Percentiles rank a stretch among this genome's conserved stretches.
These are phyloP conservation scores for Ceratocystiopsis sp. DNA, from an alignment of 2,329 filamentous ascomycete genomes.

Conservation along the genomic window DNA sequence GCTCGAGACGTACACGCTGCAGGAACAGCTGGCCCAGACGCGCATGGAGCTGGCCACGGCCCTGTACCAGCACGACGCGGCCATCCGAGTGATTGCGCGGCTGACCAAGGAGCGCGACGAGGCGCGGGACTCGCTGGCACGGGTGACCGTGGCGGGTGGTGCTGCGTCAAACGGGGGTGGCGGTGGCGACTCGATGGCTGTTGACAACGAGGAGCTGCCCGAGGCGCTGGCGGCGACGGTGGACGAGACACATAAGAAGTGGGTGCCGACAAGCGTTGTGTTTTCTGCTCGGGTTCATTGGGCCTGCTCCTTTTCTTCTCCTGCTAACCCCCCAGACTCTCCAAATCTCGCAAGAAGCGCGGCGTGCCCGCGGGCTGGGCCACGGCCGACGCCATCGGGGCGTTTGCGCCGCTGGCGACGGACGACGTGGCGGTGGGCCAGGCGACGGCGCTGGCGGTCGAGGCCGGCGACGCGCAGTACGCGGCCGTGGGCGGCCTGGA, in stretches of 20 bases:
- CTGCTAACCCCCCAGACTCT: conserved; percentile 39
- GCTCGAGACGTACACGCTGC: conserved; percentile 78
- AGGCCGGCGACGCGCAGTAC: conserved; percentile 32
- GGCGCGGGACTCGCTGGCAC: conserved; percentile 73
- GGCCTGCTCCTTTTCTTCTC: neutral
- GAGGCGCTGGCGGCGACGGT: conserved; percentile 55
- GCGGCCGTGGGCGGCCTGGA: conserved; percentile 61
- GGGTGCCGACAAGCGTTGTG: conserved; percentile 20
- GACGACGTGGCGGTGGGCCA: conserved; percentile 30
- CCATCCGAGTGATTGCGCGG: conserved; percentile 84
- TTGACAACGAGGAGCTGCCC: conserved; percentile 65
- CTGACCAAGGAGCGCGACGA: conserved; percentile 86
- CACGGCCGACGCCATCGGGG: conserved; percentile 49
- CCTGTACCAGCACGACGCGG: conserved; percentile 92
- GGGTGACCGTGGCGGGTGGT: conserved; percentile 50
- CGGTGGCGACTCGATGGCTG: conserved; percentile 64
- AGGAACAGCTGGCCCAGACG: conserved; percentile 77
- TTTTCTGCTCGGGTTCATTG: neutral
- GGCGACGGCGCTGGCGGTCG: conserved; percentile 30
- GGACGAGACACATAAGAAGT: conserved; percentile 66
- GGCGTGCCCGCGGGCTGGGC: conserved; percentile 74
- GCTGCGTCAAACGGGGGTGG: conserved; percentile 41
- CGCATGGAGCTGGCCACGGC: conserved; percentile 86
- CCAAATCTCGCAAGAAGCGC: conserved; percentile 78
- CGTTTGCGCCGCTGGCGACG: conserved; percentile 27